Evolutionary conservation across 2,329 filamentous ascomycete genomes (phyloP).

Genomic region (Botryosphaeria dothidea): DNA sequence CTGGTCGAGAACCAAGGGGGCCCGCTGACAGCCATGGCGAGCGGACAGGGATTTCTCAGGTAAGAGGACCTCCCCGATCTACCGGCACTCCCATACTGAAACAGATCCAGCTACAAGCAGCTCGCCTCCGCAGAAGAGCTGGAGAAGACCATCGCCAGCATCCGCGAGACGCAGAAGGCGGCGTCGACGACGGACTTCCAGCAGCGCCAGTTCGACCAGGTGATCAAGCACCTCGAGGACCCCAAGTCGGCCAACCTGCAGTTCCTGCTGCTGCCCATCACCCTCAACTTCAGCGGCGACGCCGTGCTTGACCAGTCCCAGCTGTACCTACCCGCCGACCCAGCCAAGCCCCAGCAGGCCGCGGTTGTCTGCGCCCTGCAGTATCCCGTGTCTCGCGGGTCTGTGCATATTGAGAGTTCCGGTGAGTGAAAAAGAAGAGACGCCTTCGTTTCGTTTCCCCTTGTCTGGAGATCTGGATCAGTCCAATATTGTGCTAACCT

Average conservation of each 20-base stretch:
- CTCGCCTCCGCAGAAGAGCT: background rate
- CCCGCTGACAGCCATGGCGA: constrained; percentile 4
- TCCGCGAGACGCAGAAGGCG: constrained; percentile 6
- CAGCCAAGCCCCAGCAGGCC: background rate
- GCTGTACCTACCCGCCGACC: background rate
- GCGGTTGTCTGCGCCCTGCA: background rate
- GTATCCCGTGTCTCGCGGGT: constrained; percentile 5
- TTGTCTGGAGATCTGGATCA: too few species aligned
- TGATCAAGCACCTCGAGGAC: constrained; percentile 17
- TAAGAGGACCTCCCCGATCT: too few species aligned
- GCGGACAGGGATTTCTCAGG: constrained; percentile 19
- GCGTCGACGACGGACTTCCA: too few species aligned
- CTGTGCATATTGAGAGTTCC: background rate
- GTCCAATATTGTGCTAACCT: background rate
- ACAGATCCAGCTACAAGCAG: constrained; percentile 10
- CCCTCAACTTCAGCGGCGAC: background rate
- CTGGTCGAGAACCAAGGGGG: background rate
- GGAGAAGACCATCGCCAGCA: constrained; percentile 10
- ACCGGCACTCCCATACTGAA: background rate
- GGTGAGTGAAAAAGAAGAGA: too few species aligned
- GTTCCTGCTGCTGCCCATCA: background rate
- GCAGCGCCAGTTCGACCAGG: constrained; percentile 15
- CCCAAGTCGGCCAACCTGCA: constrained; percentile 9
- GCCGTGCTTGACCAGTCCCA: background rate
- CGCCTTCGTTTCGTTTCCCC: too few species aligned